Evolutionary conservation across 306 rosid species (phyloP).

Genomic region (Quercus dentata): DNA sequence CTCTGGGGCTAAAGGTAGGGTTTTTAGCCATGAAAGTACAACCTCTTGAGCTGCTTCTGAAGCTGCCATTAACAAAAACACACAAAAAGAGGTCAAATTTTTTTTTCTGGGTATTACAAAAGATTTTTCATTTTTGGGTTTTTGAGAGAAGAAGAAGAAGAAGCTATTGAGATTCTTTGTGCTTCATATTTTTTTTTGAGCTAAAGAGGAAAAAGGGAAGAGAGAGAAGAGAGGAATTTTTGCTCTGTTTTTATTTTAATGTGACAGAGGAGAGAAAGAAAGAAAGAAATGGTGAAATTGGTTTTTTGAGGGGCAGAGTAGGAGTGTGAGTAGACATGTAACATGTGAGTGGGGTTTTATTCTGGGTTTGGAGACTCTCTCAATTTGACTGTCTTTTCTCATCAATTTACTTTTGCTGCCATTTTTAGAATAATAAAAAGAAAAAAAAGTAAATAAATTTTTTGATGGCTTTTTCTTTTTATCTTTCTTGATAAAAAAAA

Average conservation of each 20-base stretch:
- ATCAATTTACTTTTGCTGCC: slow-evolving; percentile 35
- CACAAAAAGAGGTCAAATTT: too few species aligned
- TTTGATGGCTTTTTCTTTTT: not conserved
- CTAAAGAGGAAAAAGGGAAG: not conserved
- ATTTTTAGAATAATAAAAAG: not conserved
- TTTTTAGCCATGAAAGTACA: slow-evolving; percentile 72
- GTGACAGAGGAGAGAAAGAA: slow-evolving; percentile 39
- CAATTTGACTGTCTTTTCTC: slow-evolving; percentile 22
- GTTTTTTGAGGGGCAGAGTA: slow-evolving; percentile 25
- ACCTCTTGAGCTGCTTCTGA: slow-evolving; percentile 67
- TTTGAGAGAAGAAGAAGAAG: not conserved
- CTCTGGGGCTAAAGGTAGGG: slow-evolving; percentile 89
- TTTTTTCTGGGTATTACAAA: not conserved
- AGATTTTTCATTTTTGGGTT: not conserved
- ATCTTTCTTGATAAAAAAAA: too few species aligned
- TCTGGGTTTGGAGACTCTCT: slow-evolving; percentile 16
- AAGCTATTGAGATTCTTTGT: slow-evolving; percentile 34
- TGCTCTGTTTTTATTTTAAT: slow-evolving; percentile 45
- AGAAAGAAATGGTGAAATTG: slow-evolving; percentile 6
- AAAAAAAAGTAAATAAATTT: too few species aligned
- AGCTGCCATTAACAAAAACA: slow-evolving; percentile 38
- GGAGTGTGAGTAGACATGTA: slow-evolving; percentile 25
- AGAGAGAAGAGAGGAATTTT: not conserved
- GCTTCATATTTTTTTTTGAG: not conserved
- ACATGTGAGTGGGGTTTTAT: slow-evolving; percentile 45